phyloP scores from a whole-genome alignment of 768 basidiomycete genomes.

The Rhizopogon vinicolor region DNA sequence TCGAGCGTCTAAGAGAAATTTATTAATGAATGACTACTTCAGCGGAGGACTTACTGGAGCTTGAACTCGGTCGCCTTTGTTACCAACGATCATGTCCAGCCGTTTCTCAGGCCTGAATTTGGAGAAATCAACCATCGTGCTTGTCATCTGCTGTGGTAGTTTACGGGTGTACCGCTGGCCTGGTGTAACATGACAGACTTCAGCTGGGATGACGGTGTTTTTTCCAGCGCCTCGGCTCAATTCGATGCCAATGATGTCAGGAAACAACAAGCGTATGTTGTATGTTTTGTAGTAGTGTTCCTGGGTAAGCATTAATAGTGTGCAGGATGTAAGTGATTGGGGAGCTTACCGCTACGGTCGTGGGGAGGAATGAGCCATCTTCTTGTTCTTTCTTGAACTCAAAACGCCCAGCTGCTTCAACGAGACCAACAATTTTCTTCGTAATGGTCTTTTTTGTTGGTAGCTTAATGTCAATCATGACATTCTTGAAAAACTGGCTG shows the following conservation, averaged over 20 bases:
- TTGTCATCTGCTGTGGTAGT: constrained; percentile 33
- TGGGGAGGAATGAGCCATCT: constrained; percentile 6
- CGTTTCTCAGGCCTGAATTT: constrained; percentile 42
- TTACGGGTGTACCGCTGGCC: constrained; percentile 48
- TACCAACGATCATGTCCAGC: constrained; percentile 33
- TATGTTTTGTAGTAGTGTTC: constrained; percentile 35
- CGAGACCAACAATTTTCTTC: constrained; percentile 35
- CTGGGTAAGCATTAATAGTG: constrained; percentile 22
- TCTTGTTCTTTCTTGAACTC: constrained; percentile 28
- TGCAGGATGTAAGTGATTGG: neutral
- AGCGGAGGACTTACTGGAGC: constrained; percentile 14
- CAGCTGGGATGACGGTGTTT: constrained; percentile 40
- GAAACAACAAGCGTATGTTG: constrained; percentile 29
- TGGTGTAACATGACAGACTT: constrained; percentile 40
- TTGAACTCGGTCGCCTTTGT: constrained; percentile 13
- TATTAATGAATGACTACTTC: neutral
- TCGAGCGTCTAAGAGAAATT: constrained; percentile 26
- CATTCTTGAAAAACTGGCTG: constrained; percentile 33
- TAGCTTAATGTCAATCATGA: constrained; percentile 23
- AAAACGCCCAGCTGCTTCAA: constrained; percentile 33
- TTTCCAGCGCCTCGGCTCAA: constrained; percentile 18
- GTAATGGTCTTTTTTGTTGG: constrained; percentile 10
- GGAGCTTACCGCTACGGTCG: constrained; percentile 24
- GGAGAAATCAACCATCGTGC: constrained; percentile 44
- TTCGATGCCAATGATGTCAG: constrained; percentile 35